Evolutionary conservation across 208 protist genomes (phyloP).

Genomic region (Leishmania mexicana): DNA sequence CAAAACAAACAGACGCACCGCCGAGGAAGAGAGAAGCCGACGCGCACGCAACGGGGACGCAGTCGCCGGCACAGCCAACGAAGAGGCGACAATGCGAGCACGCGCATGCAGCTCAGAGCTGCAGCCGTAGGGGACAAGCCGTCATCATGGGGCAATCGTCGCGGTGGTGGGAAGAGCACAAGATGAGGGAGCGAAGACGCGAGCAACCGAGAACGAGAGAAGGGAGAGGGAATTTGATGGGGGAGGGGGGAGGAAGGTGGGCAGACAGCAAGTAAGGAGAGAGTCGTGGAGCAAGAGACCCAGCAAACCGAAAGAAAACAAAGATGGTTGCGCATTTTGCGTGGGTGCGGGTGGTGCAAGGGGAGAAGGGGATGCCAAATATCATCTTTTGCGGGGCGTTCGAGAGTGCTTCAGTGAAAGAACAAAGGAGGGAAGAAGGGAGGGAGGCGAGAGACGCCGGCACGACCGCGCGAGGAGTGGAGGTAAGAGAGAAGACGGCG

Average conservation of each 20-base stretch:
- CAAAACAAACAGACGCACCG: background rate
- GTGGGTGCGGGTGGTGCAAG: background rate
- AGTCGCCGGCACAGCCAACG: background rate
- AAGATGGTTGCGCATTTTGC: background rate
- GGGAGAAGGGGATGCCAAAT: background rate
- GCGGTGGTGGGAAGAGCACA: background rate
- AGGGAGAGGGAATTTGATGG: background rate
- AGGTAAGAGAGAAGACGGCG: background rate
- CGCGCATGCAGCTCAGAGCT: background rate
- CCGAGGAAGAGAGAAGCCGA: background rate
- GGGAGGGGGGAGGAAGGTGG: background rate
- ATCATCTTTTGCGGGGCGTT: background rate
- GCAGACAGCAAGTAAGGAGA: background rate
- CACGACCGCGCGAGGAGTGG: background rate
- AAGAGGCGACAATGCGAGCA: background rate
- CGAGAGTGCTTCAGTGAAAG: background rate
- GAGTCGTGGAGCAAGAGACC: background rate
- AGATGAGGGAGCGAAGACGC: background rate
- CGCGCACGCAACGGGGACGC: background rate
- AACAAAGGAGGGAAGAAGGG: background rate
- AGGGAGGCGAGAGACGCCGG: background rate
- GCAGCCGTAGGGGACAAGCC: background rate
- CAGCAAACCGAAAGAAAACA: background rate
- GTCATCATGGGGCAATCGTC: background rate
- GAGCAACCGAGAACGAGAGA: background rate